Evolutionary conservation across 2,329 filamentous ascomycete genomes (phyloP).

Genomic region (Trichoderma sp.): DNA sequence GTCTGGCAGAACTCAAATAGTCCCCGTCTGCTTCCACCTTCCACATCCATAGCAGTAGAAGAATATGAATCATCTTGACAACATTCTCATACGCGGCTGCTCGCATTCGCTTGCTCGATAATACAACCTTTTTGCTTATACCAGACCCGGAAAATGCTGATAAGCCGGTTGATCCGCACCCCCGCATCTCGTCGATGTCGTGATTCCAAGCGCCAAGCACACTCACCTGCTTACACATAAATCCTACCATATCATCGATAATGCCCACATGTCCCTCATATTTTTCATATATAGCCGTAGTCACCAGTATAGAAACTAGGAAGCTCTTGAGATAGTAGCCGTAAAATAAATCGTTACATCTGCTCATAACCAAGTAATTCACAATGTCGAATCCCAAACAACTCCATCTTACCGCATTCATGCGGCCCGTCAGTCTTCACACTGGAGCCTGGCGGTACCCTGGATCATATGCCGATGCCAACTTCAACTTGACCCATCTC

Average conservation of each 20-base stretch:
- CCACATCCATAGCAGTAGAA: background rate
- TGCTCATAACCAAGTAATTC: background rate
- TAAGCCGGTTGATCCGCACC: constrained; percentile 9
- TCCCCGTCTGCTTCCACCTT: background rate
- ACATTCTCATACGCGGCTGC: background rate
- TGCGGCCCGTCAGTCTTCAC: constrained; percentile 58
- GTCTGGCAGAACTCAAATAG: background rate
- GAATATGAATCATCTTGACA: background rate
- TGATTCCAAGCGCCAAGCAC: constrained; percentile 11
- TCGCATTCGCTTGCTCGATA: background rate
- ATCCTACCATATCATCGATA: background rate
- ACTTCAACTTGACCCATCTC: constrained; percentile 57
- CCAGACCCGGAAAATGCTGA: background rate
- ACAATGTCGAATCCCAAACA: constrained; percentile 33
- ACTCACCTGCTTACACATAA: background rate
- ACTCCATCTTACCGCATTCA: constrained; percentile 59
- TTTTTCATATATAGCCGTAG: background rate
- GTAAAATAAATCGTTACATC: background rate
- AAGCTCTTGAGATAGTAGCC: background rate
- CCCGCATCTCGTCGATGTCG: constrained; percentile 20
- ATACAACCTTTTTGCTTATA: background rate
- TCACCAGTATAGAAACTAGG: background rate
- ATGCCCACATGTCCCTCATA: background rate
- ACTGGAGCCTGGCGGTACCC: constrained; percentile 60
- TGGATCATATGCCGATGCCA: constrained; percentile 55